Percentiles rank a stretch among this genome's conserved stretches.
Conservation (phyloP, 1,284 basidiomycete genomes). For the Cystobasidiaceae sp. region DNA sequence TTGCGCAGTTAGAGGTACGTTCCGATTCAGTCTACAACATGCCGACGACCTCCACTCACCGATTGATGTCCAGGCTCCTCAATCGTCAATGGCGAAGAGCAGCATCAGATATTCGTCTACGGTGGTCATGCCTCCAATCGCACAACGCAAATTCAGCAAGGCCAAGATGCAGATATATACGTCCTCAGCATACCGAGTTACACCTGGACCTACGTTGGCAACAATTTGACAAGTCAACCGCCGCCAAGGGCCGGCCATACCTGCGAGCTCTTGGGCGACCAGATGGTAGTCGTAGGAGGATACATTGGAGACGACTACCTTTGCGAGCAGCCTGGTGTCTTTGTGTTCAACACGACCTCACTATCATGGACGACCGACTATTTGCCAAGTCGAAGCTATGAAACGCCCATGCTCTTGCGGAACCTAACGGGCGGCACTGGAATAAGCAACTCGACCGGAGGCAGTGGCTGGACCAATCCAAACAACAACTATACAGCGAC, state of each 20-base stretch:
- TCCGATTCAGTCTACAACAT: background rate
- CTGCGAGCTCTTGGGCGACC: constrained; percentile 38
- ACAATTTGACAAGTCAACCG: constrained; percentile 35
- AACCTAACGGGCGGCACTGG: constrained; percentile 16
- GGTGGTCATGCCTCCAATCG: constrained; percentile 40
- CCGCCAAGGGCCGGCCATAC: constrained; percentile 40
- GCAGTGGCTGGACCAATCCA: constrained; percentile 13
- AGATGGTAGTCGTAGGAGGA: constrained; percentile 41
- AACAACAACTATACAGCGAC: constrained; percentile 23
- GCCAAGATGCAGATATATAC: constrained; percentile 38
- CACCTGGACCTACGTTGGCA: constrained; percentile 38
- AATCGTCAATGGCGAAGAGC: constrained; percentile 38
- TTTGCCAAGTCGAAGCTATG: constrained; percentile 18
- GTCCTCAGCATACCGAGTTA: constrained; percentile 39
- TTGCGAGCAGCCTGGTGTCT: constrained; percentile 42
- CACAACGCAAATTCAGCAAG: constrained; percentile 30
- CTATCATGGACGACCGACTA: constrained; percentile 36
- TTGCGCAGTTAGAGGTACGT: constrained; percentile 38
- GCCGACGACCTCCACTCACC: no score
- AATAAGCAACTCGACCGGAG: constrained; percentile 21
- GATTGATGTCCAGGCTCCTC: constrained; percentile 22
- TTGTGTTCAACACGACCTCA: constrained; percentile 36
- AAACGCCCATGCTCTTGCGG: constrained; percentile 8
- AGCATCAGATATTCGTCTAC: constrained; percentile 37
- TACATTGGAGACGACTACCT: constrained; percentile 35